phyloP scores from a whole-genome alignment of 257 asterid species.

The Solanum piurae region DNA sequence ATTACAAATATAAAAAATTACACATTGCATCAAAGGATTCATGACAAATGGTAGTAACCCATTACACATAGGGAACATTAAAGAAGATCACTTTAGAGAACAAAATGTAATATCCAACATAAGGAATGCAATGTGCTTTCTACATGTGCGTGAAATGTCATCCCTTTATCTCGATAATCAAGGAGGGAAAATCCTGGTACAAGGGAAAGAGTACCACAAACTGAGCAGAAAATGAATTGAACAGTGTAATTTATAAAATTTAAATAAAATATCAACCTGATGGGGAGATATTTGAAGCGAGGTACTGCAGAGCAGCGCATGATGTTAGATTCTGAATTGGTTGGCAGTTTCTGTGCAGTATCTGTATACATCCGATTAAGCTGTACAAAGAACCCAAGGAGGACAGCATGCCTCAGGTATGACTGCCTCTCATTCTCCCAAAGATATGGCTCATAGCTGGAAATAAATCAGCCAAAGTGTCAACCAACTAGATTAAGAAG shows the following conservation, averaged over 20 bases:
- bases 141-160: background rate
- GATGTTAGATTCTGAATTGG: slow-evolving; percentile 88
- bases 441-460: slow-evolving; percentile 89
- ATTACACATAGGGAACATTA: background rate
- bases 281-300: slow-evolving; percentile 97
- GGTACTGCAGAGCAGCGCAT: slow-evolving; percentile 94
- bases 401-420: slow-evolving; percentile 87
- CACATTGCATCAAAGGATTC: background rate
- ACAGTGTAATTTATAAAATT: background rate
- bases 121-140: background rate
- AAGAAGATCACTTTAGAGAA: background rate
- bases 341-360: slow-evolving; percentile 60
- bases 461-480: slow-evolving; percentile 15
- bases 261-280: slow-evolving; percentile 50
- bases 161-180: background rate
- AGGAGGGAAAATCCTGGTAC: background rate
- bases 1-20: slow-evolving; percentile 3
- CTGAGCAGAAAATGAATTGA: background rate
- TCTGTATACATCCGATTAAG: slow-evolving; percentile 74
- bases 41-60: background rate
- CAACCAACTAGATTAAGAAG: background rate
- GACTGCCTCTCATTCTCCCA: slow-evolving; percentile 96
- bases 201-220: background rate
- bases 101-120: background rate
- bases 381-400: slow-evolving; percentile 93